Conservation (phyloP, 345 rosid species). For the Isatis tinctoria region DNA sequence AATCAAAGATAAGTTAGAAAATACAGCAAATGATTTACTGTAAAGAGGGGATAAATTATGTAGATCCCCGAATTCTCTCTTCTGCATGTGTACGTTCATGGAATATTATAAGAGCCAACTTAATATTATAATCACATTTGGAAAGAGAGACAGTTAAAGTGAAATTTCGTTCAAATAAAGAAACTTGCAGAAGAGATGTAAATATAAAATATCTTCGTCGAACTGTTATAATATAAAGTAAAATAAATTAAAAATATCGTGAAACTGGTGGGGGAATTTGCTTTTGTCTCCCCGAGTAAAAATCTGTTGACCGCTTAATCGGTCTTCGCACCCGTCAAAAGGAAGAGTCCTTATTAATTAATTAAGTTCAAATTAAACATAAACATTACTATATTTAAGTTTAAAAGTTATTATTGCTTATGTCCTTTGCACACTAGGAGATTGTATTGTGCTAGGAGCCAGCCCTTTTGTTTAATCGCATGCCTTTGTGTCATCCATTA, state of each 20-base stretch:
- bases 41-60: constrained; percentile 17
- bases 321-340: constrained; percentile 72
- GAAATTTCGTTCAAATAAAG: constrained; percentile 29
- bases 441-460: constrained; percentile 37
- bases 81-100: constrained; percentile 66
- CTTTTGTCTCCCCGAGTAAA: constrained; percentile 74
- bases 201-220: background rate
- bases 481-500: constrained; percentile 38
- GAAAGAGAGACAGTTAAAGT: constrained; percentile 28
- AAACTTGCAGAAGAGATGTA: background rate
- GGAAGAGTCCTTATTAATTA: constrained; percentile 14
- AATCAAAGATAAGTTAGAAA: constrained; percentile 11
- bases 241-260: background rate
- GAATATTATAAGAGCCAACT: constrained; percentile 39
- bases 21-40: background rate
- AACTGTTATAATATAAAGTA: constrained; percentile 1
- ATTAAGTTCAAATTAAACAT: background rate
- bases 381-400: constrained; percentile 12
- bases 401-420: constrained; percentile 11
- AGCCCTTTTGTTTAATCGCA: constrained; percentile 29
- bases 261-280: constrained; percentile 33
- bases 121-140: constrained; percentile 36
- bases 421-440: constrained; percentile 34
- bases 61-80: constrained; percentile 79
- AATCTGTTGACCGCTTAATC: constrained; percentile 63